phyloP scores from a whole-genome alignment of 2,329 filamentous ascomycete species.

The Lachnellula hyalina region DNA sequence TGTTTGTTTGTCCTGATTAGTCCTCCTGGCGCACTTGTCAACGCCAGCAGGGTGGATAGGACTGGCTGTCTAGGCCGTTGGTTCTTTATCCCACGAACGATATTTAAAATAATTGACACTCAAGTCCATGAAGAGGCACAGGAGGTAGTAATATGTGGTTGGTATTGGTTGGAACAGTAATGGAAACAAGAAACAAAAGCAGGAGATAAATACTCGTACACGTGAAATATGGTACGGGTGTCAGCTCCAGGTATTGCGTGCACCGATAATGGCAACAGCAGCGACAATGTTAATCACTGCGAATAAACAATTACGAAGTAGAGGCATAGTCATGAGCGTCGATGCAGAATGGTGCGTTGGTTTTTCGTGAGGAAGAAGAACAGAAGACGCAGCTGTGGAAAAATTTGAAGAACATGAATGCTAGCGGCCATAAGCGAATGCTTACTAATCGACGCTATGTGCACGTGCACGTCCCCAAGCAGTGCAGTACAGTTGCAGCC shows the following conservation, averaged over 20 bases:
- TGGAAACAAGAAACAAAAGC: background rate
- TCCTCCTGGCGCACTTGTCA: slow-evolving; percentile 34
- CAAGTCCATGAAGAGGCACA: slow-evolving; percentile 32
- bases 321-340: too few relatives aligned
- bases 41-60: slow-evolving; percentile 35
- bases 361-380: background rate
- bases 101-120: slow-evolving; percentile 34
- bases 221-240: background rate
- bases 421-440: background rate
- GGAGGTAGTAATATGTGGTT: slow-evolving; percentile 36
- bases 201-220: background rate
- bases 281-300: too few relatives aligned
- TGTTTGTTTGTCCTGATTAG: slow-evolving; percentile 34
- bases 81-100: slow-evolving; percentile 35
- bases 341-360: too few relatives aligned
- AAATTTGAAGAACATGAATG: background rate
- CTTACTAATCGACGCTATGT: slow-evolving; percentile 5
- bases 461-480: too few relatives aligned
- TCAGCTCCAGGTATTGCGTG: too few relatives aligned
- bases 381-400: background rate
- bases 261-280: too few relatives aligned
- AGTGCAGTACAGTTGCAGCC: background rate
- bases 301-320: too few relatives aligned
- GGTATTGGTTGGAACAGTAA: slow-evolving; percentile 8
- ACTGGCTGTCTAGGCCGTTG: slow-evolving; percentile 35